phyloP scores from a whole-genome alignment of 2,329 filamentous ascomycete genomes.

The Sarocladium brachiariae region DNA sequence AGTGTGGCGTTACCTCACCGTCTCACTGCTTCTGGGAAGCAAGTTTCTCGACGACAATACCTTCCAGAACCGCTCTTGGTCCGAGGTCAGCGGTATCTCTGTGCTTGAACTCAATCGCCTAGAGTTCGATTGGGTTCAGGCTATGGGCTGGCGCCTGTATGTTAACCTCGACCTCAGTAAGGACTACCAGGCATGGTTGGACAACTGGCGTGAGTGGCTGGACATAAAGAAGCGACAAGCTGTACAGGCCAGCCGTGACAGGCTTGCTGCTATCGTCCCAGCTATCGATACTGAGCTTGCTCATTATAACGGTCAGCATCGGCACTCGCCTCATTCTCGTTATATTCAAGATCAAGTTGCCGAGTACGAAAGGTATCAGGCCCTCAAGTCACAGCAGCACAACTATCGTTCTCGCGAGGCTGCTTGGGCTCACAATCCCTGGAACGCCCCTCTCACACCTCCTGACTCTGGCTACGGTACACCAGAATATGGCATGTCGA shows the following conservation, averaged over 20 bases:
- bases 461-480: conserved; percentile 57
- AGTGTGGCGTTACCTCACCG: conserved; percentile 81
- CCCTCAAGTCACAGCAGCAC: conserved; percentile 34
- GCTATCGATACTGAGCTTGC: conserved; percentile 37
- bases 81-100: conserved; percentile 84
- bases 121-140: conserved; percentile 80
- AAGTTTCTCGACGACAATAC: conserved; percentile 97
- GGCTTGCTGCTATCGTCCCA: conserved; percentile 40
- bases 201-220: conserved; percentile 53
- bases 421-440: conserved; percentile 37
- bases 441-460: conserved; percentile 47
- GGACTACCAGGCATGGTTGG: conserved; percentile 58
- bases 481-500: conserved; percentile 52
- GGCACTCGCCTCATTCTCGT: conserved; percentile 31
- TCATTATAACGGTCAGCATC: conserved; percentile 29
- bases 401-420: conserved; percentile 38
- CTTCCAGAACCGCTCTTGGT: conserved; percentile 95
- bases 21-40: conserved; percentile 78
- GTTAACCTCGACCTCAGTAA: conserved; percentile 74
- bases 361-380: conserved; percentile 44
- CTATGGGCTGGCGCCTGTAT: conserved; percentile 79
- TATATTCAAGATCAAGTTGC: conserved; percentile 50
- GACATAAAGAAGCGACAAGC: conserved; percentile 47
- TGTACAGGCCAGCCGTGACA: conserved; percentile 41
- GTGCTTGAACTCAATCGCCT: conserved; percentile 78